phyloP scores from a whole-genome alignment of 306 rosid genomes.

The Cucumis hystrix region DNA sequence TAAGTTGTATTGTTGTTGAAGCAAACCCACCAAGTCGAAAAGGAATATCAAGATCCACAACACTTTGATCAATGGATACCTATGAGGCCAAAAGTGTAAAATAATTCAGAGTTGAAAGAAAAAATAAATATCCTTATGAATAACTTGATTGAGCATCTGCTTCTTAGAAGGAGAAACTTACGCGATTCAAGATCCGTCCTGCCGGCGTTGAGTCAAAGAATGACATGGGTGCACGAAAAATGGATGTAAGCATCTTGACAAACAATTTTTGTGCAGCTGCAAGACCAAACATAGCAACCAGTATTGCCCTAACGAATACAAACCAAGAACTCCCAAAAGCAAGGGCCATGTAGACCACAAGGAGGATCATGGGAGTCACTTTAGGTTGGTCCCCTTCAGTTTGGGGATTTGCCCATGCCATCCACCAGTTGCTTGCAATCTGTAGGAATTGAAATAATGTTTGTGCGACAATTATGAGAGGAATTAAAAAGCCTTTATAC shows the following conservation, averaged over 20 bases:
- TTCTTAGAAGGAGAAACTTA: constrained; percentile 19
- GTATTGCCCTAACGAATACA: constrained; percentile 68
- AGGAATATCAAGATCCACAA: constrained; percentile 96
- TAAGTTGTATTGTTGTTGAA: constrained; percentile 81
- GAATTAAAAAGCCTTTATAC: constrained; percentile 78
- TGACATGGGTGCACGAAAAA: constrained; percentile 84
- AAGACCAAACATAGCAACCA: constrained; percentile 90
- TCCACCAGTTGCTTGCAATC: constrained; percentile 99
- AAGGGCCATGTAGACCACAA: constrained; percentile 84
- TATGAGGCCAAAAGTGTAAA: constrained; percentile 11
- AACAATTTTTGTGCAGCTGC: constrained; percentile 79
- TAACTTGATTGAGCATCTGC: background rate
- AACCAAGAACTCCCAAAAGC: constrained; percentile 95
- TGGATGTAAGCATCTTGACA: constrained; percentile 74
- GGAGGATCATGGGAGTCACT: constrained; percentile 69
- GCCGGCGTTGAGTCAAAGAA: constrained; percentile 96
- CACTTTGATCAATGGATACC: constrained; percentile 97
- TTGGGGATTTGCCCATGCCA: constrained; percentile 99
- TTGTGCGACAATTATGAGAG: constrained; percentile 82
- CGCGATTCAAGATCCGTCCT: constrained; percentile 92
- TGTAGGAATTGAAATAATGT: constrained; percentile 90
- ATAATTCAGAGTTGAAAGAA: background rate
- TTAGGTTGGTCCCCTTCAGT: constrained; percentile 82
- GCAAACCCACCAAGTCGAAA: constrained; percentile 96
- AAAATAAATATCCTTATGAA: background rate